A percentile compares a stretch with the other conserved stretches of the same genome.
Conservation (phyloP, 2,329 filamentous ascomycete genomes). For the Venturia effusa region DNA sequence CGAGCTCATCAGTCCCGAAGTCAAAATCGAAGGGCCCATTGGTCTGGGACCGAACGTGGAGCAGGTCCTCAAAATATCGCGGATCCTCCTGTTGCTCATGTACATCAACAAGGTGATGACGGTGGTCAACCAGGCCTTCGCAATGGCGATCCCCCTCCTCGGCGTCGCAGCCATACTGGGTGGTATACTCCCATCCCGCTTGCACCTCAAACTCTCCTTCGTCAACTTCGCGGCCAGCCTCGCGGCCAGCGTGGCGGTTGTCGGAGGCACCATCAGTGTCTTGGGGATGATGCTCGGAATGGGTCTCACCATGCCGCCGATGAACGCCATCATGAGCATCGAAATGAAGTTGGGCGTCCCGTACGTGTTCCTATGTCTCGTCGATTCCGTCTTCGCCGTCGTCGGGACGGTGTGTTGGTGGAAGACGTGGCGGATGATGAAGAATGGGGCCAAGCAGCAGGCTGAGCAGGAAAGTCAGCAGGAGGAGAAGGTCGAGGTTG, state of each 20-base stretch:
- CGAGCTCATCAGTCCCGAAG: neutral
- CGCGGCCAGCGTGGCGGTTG: neutral
- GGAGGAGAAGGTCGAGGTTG: neutral
- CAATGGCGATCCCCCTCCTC: neutral
- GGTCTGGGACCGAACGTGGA: slow-evolving; percentile 2
- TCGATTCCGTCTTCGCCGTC: neutral
- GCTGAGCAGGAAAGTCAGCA: neutral
- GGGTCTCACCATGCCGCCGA: neutral
- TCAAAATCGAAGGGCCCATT: neutral
- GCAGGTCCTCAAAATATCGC: neutral
- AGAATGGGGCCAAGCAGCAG: neutral
- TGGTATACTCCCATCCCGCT: neutral
- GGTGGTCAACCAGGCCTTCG: neutral
- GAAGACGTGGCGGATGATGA: neutral
- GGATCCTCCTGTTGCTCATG: neutral
- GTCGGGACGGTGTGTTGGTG: neutral
- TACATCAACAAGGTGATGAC: neutral
- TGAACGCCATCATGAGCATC: neutral
- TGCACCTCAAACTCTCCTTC: slow-evolving; percentile 5
- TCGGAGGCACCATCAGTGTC: neutral
- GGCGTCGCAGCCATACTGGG: neutral
- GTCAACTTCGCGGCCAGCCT: neutral
- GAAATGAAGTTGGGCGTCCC: neutral
- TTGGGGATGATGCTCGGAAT: neutral
- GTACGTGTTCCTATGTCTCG: neutral